phyloP scores from a whole-genome alignment of 495 filamentous ascomycete species.

The Aspergillus incahuasiensis region DNA sequence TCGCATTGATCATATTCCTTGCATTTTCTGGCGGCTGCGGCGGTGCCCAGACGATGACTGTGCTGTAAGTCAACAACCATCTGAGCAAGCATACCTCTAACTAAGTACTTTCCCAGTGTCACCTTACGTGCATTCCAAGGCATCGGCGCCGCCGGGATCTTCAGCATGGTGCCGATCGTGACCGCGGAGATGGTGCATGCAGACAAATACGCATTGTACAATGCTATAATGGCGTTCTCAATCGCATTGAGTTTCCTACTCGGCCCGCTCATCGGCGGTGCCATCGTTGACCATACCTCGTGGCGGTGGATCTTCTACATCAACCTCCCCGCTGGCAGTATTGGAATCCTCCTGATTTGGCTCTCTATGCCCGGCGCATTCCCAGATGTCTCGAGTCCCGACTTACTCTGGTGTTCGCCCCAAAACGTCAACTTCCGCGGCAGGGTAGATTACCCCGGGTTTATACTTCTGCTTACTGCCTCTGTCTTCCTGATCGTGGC shows the following conservation, averaged over 20 bases:
- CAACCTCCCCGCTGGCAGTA: constrained; percentile 39
- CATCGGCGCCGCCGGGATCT: constrained; percentile 40
- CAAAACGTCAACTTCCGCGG: not conserved
- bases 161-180: constrained; percentile 52
- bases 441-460: constrained; percentile 13
- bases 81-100: not conserved
- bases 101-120: constrained; percentile 17
- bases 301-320: constrained; percentile 39
- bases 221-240: constrained; percentile 30
- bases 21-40: constrained; percentile 53
- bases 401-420: not conserved
- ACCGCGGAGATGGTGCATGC: constrained; percentile 44
- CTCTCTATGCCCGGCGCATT: constrained; percentile 9
- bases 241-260: constrained; percentile 16
- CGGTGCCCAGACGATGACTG: constrained; percentile 35
- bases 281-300: constrained; percentile 28
- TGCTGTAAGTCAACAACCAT: constrained; percentile 34
- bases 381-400: not conserved
- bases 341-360: constrained; percentile 1
- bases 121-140: constrained; percentile 39
- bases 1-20: constrained; percentile 48
- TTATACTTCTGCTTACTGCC: constrained; percentile 17
- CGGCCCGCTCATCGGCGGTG: constrained; percentile 40
- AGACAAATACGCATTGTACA: constrained; percentile 35
- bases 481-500: constrained; percentile 16